Evolutionary conservation across 306 rosid genomes (phyloP), one percentile per base, ranked within the genome.

Genomic region (Adenanthera pavonina): DNA sequence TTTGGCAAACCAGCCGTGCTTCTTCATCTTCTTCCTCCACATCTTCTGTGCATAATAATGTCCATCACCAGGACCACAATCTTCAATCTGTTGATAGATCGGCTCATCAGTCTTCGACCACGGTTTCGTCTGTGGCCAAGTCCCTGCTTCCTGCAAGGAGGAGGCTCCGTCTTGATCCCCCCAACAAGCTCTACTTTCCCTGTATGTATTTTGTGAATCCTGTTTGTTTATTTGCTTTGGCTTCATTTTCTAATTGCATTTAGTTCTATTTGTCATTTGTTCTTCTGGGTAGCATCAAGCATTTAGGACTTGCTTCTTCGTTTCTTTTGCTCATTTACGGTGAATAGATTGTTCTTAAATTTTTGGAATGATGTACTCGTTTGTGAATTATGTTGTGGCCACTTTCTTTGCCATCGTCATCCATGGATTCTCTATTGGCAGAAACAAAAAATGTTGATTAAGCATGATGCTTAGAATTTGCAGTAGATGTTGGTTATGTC

Each of bases 101-200:
- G 68, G 66, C 80, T 41, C 78, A 79, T 60, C 87, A 83, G 66
- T 74, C 94, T 80, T 67, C 94, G 1, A 84, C 73, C 49, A 83
- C 91, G 19, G 95, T 92, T 79, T 91, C 98, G 13, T 88, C 92
- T 16, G 83, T 95, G 44, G 93, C 94, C 20, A 95, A 95, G 82
- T 95, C 99, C 72, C 80, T 95, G 77, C 90, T 92, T 51, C 99
- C 98, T 11, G 84, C 90, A 7, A 83, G 94, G 82, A 86, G 96
- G 69, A 89, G 93, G 77, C 98, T 95, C 81, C 94, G 93, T 85
- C 99, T 95, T 66, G 99, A 95, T 91, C 99, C 99, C 69, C 72
- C 98, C 43, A 93, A 89, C 86, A 95, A 95, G 85, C 96, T 95
- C 66, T 93, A 83, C 87, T 95, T 95, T 84, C 99, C 98, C 9